Evolutionary conservation across 306 rosid species (phyloP), one percentile per base, ranked within the genome.

Genomic region (Vigna mungo): DNA sequence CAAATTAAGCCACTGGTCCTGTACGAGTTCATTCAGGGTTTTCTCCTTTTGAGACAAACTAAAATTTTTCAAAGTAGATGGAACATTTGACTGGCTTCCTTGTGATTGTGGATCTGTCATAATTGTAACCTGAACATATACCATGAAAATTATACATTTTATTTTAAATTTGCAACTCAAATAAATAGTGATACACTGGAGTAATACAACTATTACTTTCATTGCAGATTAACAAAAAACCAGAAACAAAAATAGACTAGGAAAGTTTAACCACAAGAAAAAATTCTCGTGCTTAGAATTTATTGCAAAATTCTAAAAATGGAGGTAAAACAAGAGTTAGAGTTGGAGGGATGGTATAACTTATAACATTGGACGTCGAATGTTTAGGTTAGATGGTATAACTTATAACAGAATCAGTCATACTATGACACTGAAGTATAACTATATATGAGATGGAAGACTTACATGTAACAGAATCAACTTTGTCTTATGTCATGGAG

Each of bases 1-100:
- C 62, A 70, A 30, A 67, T 62, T 55, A 74, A 94, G 94, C 98
- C 98, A 94, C 55, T 68, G 87, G 68, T 94, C 98, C 78, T 32
- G 84, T 39, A 84, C 90, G 65, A 94, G 92, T 74, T 92, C 96
- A 49, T 82, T 39, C 56, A 94, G 83, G 69, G 98, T 79, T 78
- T 87, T 90, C 66, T 90, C 92, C 85, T 91, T 94, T 62, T 86
- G 90, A 78, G 93, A 78, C 36, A 86, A 48, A 21, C 87, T 65
- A 81, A 94, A 92, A 83, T 72, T 73, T 75, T 83, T 94, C 71
- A 92, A 71, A 25, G 92, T 88, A 70, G 85, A 8, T 56, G 97
- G 94, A 67, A 84, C 81, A 43, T 44, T 60, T 32, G 36, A 52
- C 71, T 79, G 89, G 78, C 72, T 75, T 55, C 81, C 92, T 76